A percentile compares a stretch with the other conserved stretches of the same genome.
Conservation (phyloP, 371 early-diverging fungal genomes). For the Rhizopus arrhizus region DNA sequence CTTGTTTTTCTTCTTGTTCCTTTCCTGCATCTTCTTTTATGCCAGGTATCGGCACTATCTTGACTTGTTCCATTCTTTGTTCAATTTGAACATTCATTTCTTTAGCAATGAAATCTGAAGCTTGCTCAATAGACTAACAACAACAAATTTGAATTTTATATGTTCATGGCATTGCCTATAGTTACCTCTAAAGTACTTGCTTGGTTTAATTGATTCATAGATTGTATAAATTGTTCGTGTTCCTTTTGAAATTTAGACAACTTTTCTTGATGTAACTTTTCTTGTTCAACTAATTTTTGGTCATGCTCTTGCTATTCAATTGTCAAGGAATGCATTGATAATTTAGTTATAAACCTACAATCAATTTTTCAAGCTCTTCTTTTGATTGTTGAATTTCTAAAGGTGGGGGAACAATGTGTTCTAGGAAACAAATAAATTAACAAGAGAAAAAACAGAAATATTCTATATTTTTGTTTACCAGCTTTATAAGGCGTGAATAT, state of each 20-base stretch:
- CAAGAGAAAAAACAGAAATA: neutral
- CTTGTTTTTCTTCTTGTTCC: conserved; percentile 2
- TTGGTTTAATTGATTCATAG: conserved; percentile 43
- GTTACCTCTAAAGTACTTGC: conserved; percentile 48
- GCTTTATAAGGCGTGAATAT: conserved; percentile 75
- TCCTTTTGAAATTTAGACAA: conserved; percentile 42
- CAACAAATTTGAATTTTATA: neutral
- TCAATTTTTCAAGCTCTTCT: conserved; percentile 38
- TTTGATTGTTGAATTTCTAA: conserved; percentile 38
- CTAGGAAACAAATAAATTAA: conserved; percentile 3
- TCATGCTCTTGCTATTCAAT: conserved; percentile 34
- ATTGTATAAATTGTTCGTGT: conserved; percentile 43
- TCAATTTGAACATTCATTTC: conserved; percentile 31
- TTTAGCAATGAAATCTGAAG: conserved; percentile 20
- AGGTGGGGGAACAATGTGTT: conserved; percentile 45
- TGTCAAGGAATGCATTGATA: conserved; percentile 1
- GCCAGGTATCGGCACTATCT: conserved; percentile 34
- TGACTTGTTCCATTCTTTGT: conserved; percentile 23
- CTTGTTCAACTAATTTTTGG: conserved; percentile 31
- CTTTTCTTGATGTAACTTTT: conserved; percentile 37
- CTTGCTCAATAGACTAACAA: conserved; percentile 27
- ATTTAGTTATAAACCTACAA: conserved; percentile 22
- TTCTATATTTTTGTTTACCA: conserved; percentile 39
- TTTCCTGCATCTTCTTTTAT: conserved; percentile 29
- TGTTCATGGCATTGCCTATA: too few species aligned